Evolutionary conservation across 2,329 filamentous ascomycete species (phyloP).

Genomic region (Fulvia fulva): DNA sequence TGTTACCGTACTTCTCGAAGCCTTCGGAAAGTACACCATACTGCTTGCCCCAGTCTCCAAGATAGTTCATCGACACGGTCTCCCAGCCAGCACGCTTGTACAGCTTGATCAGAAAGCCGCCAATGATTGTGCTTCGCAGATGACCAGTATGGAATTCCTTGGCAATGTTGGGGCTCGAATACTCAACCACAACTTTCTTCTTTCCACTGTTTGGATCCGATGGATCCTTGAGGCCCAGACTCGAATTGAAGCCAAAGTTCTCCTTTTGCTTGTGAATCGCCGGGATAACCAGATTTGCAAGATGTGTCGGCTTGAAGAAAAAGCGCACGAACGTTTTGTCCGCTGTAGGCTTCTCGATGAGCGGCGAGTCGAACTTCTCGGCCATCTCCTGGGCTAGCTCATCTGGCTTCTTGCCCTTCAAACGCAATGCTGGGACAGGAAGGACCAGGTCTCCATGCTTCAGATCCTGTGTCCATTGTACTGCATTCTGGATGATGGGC

Average conservation of each 20-base stretch:
- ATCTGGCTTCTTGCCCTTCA: slow-evolving; percentile 62
- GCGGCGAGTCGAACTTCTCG: slow-evolving; percentile 57
- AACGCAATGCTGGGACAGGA: slow-evolving; percentile 71
- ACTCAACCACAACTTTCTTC: slow-evolving; percentile 72
- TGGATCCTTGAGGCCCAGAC: slow-evolving; percentile 58
- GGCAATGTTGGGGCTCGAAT: slow-evolving; percentile 81
- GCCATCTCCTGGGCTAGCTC: slow-evolving; percentile 54
- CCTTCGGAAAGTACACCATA: slow-evolving; percentile 68
- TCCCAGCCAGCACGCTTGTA: slow-evolving; percentile 68
- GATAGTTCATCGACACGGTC: slow-evolving; percentile 67
- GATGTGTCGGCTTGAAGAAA: slow-evolving; percentile 69
- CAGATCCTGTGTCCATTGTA: slow-evolving; percentile 73
- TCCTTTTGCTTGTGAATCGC: slow-evolving; percentile 60
- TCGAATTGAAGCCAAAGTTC: slow-evolving; percentile 61
- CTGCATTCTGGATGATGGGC: slow-evolving; percentile 66
- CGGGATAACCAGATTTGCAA: slow-evolving; percentile 64
- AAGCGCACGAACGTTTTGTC: slow-evolving; percentile 71
- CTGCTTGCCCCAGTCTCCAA: slow-evolving; percentile 76
- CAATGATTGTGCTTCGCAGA: slow-evolving; percentile 72
- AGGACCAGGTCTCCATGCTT: slow-evolving; percentile 81
- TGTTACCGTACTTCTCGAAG: slow-evolving; percentile 70
- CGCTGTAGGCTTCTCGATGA: slow-evolving; percentile 67
- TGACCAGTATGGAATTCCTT: slow-evolving; percentile 77
- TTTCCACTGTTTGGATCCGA: slow-evolving; percentile 56
- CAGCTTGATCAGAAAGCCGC: slow-evolving; percentile 66